A percentile compares a stretch with the other conserved stretches of the same genome.
Conservation (phyloP, 1,284 basidiomycete genomes). For the Tilletia horrida region DNA sequence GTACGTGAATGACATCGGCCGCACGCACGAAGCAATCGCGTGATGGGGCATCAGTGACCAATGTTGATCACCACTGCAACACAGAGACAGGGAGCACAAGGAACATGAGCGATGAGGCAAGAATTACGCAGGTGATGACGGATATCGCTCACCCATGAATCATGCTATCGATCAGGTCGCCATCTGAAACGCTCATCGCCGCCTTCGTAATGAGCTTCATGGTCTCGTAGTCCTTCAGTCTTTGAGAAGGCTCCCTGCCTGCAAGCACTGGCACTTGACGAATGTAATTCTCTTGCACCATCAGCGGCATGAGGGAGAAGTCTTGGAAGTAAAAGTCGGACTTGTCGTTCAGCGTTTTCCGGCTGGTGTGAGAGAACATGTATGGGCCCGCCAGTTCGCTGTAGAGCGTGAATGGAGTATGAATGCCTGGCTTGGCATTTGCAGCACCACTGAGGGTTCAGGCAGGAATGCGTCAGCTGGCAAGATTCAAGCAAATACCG, state of each 20-base stretch:
- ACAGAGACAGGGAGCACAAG: slow-evolving; percentile 7
- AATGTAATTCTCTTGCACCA: slow-evolving; percentile 82
- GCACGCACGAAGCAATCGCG: slow-evolving; percentile 81
- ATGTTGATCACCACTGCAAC: slow-evolving; percentile 71
- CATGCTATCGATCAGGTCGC: slow-evolving; percentile 86
- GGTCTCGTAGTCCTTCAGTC: slow-evolving; percentile 64
- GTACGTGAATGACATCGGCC: slow-evolving; percentile 53
- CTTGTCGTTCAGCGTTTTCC: slow-evolving; percentile 81
- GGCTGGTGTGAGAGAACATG: slow-evolving; percentile 75
- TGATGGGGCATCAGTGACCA: slow-evolving; percentile 94
- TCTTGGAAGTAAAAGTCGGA: slow-evolving; percentile 97
- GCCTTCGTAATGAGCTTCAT: slow-evolving; percentile 71
- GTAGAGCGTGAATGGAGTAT: slow-evolving; percentile 66
- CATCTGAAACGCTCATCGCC: slow-evolving; percentile 86
- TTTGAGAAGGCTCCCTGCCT: slow-evolving; percentile 56
- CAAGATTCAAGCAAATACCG: background rate
- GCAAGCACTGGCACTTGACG: slow-evolving; percentile 56
- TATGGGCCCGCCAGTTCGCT: slow-evolving; percentile 77
- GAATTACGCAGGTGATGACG: background rate
- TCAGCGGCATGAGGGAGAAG: slow-evolving; percentile 84
- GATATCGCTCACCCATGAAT: slow-evolving; percentile 65
- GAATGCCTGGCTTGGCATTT: slow-evolving; percentile 72
- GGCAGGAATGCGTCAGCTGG: no score
- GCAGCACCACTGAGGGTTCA: slow-evolving; percentile 64
- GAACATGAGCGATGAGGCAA: background rate